Base-by-base conservation (phyloP, 2,329 filamentous ascomycete genomes). In the Arthrinium phaeospermum region DNA sequence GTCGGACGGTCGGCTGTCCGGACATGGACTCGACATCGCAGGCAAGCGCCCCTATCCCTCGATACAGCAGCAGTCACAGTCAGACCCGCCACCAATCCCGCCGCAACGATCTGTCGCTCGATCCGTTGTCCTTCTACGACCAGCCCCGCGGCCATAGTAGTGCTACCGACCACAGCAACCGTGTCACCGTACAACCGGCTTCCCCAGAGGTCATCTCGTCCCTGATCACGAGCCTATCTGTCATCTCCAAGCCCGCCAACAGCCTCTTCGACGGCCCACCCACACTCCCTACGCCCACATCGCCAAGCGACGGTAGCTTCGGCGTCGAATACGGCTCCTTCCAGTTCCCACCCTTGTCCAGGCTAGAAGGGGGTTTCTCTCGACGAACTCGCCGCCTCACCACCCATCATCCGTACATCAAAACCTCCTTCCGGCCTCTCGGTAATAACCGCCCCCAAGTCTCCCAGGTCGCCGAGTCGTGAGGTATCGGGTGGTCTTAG, bases 351-450 rank as follows among this genome's bases (percentile, higher is more conserved):
- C 83, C 85, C 24, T 83, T 86, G 45, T 86, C 86, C 70, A 85
- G 89, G 16, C 79, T 84, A 64, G 85, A 88, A 68, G 85, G 80
- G 82, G 72, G 77, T 85, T 7, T 85, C 87, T 14, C 82, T 91
- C 75, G 87, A 91, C 82, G 88, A 92, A 71, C 83, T 91, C 64
- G 87, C 90, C 44, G 90, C 90, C 30, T 84, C 85, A 68, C 84
- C 94, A 16, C 94, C 95, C 24, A 89, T 96, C 71, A 89, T 97
- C 77, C 91, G 92, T 75, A 97, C 95, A 45, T 90, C 94, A 45
- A 95, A 95, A 81, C 92, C 92, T 10, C 93, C 93, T 0, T 94
- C 93, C 69, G 93, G 93, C 71, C 90, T 91, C 77, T 95, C 93
- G 37, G 84, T 91, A 24, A 83, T 93, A 70, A 94, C 92, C n/a